phyloP scores from a whole-genome alignment of 805 yeast genomes.

The Saccharomycopsis synnaedendra region DNA sequence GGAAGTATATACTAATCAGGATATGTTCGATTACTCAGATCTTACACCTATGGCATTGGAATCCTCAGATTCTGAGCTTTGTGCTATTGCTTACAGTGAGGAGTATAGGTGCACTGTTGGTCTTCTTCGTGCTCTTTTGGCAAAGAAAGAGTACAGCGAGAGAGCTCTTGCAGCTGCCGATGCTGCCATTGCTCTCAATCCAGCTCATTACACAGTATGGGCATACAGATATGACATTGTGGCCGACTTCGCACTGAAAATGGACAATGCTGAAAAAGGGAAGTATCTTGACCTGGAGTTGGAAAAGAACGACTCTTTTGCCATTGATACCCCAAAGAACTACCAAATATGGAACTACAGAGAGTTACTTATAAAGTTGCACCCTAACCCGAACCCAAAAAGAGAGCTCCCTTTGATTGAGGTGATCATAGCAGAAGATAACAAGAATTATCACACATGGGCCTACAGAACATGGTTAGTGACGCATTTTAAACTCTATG shows the following conservation, averaged over 20 bases:
- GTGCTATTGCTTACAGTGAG: constrained; percentile 60
- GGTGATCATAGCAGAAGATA: constrained; percentile 63
- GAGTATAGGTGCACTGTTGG: constrained; percentile 60
- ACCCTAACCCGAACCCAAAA: constrained; percentile 26
- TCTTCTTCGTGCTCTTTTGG: constrained; percentile 46
- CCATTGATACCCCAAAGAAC: constrained; percentile 72
- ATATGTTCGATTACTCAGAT: constrained; percentile 29
- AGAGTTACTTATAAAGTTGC: constrained; percentile 42
- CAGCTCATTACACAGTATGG: constrained; percentile 94
- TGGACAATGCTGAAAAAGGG: constrained; percentile 19
- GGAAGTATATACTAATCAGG: constrained; percentile 8
- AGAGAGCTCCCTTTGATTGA: constrained; percentile 58
- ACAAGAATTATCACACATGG: constrained; percentile 96
- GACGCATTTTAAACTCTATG: constrained; percentile 37
- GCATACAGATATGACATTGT: constrained; percentile 49
- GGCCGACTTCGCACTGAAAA: constrained; percentile 19
- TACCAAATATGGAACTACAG: constrained; percentile 98
- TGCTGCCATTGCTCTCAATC: constrained; percentile 50
- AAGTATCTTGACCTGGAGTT: constrained; percentile 37
- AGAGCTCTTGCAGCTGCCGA: constrained; percentile 63
- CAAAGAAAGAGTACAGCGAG: constrained; percentile 47
- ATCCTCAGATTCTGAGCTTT: constrained; percentile 36
- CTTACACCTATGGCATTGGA: constrained; percentile 30
- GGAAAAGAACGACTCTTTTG: constrained; percentile 69
- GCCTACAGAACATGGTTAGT: constrained; percentile 82